These are phyloP conservation scores for Phtheirospermum japonicum DNA, from an alignment of 257 asterid species.

Conservation along the genomic window DNA sequence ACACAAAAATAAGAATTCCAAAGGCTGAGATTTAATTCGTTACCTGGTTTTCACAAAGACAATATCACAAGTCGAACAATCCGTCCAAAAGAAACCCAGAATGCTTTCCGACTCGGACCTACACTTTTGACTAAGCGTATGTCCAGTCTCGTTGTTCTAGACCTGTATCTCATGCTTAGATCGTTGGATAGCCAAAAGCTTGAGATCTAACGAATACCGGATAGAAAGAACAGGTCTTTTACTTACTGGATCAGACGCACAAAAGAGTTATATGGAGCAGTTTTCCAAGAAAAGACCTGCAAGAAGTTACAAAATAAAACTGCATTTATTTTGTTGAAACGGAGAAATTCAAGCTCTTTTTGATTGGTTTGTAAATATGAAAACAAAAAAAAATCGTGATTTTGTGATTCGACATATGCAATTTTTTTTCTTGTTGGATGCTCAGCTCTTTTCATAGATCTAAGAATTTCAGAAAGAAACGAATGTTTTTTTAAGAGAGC, in stretches of 20 bases:
- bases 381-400: too few species aligned
- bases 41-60: slow-evolving; percentile 91
- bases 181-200: slow-evolving; percentile 86
- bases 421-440: too few species aligned
- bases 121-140: slow-evolving; percentile 60
- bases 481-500: too few species aligned
- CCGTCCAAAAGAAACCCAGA: slow-evolving; percentile 96
- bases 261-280: slow-evolving; percentile 65
- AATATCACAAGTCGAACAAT: slow-evolving; percentile 71
- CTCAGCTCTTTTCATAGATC: too few species aligned
- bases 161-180: slow-evolving; percentile 76
- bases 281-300: slow-evolving; percentile 87
- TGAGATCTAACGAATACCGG: slow-evolving; percentile 77
- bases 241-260: slow-evolving; percentile 62
- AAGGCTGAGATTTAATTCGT: too few species aligned
- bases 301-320: slow-evolving; percentile 19
- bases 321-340: slow-evolving; percentile 22
- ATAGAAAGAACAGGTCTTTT: slow-evolving; percentile 79
- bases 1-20: too few species aligned
- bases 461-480: too few species aligned
- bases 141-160: slow-evolving; percentile 68
- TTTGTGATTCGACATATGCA: too few species aligned
- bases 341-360: too few species aligned
- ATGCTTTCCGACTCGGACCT: slow-evolving; percentile 73
- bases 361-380: neutral